Conservation (phyloP, 306 rosid genomes). For the Oemleria cerasiformis region DNA sequence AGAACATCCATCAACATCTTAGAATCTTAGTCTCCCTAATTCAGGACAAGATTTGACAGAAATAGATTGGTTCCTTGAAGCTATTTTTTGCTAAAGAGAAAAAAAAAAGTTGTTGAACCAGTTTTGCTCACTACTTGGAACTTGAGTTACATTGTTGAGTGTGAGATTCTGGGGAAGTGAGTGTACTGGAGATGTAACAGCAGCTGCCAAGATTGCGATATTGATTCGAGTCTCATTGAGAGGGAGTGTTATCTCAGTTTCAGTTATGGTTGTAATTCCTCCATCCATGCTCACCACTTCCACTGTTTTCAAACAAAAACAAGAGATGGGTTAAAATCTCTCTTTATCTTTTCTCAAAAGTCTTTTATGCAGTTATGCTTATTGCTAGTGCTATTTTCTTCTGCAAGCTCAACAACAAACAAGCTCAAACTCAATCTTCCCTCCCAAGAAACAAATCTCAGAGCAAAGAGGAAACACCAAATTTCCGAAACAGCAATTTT, state of each 20-base stretch:
- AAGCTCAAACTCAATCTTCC: background rate
- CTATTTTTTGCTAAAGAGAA: background rate
- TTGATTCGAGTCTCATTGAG: conserved; percentile 31
- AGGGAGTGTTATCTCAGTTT: conserved; percentile 18
- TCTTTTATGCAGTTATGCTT: background rate
- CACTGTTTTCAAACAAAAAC: conserved; percentile 33
- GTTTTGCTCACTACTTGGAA: background rate
- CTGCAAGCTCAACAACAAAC: background rate
- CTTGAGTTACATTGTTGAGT: conserved; percentile 26
- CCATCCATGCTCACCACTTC: conserved; percentile 37
- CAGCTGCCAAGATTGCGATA: conserved; percentile 40
- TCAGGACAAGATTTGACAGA: conserved; percentile 7
- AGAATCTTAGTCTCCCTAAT: background rate
- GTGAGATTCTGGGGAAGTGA: conserved; percentile 36
- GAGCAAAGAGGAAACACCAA: background rate
- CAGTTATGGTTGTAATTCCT: conserved; percentile 28
- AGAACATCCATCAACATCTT: conserved; percentile 6
- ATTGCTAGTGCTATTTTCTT: background rate
- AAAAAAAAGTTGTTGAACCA: background rate
- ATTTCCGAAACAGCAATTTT: background rate
- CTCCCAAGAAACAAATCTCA: background rate
- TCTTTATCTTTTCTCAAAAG: background rate
- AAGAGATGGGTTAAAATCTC: background rate
- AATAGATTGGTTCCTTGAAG: background rate
- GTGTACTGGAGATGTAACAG: conserved; percentile 31